Percentiles rank a stretch among this genome's conserved stretches.
Conservation (phyloP, 2,329 filamentous ascomycete genomes). For the Aspergillus melleus region DNA sequence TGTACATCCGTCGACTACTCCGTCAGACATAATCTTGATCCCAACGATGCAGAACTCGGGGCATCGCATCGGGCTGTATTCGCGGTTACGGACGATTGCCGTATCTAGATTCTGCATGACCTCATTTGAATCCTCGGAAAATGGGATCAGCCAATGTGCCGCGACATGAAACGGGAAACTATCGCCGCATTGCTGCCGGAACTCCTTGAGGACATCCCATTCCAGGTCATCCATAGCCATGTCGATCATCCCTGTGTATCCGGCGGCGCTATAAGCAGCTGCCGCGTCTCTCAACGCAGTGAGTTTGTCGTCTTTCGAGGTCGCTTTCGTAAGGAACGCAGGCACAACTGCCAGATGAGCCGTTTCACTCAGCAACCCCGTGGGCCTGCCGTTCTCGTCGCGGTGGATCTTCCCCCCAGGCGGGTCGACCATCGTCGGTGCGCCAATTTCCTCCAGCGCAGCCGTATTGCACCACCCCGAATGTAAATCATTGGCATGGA, state of each 20-base stretch:
- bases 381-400: slow-evolving; percentile 44
- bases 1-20: slow-evolving; percentile 53
- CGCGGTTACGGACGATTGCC: slow-evolving; percentile 43
- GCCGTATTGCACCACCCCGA: slow-evolving; percentile 53
- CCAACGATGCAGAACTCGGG: slow-evolving; percentile 48
- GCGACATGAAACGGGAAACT: slow-evolving; percentile 46
- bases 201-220: slow-evolving; percentile 46
- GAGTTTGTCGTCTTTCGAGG: slow-evolving; percentile 46
- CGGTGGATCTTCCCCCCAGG: slow-evolving; percentile 50
- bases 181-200: slow-evolving; percentile 34
- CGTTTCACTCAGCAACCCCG: slow-evolving; percentile 50
- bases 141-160: slow-evolving; percentile 51
- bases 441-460: slow-evolving; percentile 47
- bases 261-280: slow-evolving; percentile 44
- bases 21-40: slow-evolving; percentile 54
- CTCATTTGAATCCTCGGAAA: slow-evolving; percentile 38
- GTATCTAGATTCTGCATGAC: slow-evolving; percentile 47
- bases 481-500: slow-evolving; percentile 53
- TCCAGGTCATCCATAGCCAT: slow-evolving; percentile 55
- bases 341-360: slow-evolving; percentile 48
- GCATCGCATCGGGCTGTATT: slow-evolving; percentile 41
- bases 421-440: slow-evolving; percentile 42
- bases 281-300: slow-evolving; percentile 43
- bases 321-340: slow-evolving; percentile 47
- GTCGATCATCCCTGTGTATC: slow-evolving; percentile 52